Base-by-base conservation (phyloP, 345 rosid genomes). In the Corchorus olitorius region DNA sequence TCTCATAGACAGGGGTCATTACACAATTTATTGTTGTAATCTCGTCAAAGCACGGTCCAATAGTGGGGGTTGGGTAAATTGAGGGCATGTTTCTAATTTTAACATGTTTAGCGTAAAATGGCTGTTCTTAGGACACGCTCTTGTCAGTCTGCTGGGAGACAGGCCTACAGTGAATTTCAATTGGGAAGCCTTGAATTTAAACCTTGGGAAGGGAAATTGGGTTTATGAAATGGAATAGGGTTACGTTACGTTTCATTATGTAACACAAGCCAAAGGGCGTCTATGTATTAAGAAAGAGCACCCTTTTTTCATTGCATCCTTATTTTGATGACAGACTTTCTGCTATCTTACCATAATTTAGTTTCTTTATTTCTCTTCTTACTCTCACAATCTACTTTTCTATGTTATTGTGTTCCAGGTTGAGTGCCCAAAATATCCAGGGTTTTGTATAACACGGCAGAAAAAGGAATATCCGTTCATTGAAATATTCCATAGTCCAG, bases 401-500 rank as follows among this genome's bases (percentile, higher is more conserved):
- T 76, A 54, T 78, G 53, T 62, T 84, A 22, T 39, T 72, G 41
- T 86, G 58, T 83, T 79, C 65, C 83, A 96, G 99, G 99, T 93
- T 81, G 99, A 96, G 78, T 96, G 99, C 81, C 99, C 99, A 73
- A 96, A 93, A 81, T 96, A 89, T 82, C 99, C 98, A 1, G 99
- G 98, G 43, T 96, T 96, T 80, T 96, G 99, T 78, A 79, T 93
- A 75, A 82, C 97, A 48, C 84, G 95, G n/a, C 97, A 96, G 87
- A 92, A 80, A 80, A 92, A 76, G 59, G 99, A 96, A 76, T 96
- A 93, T 75, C 97, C 98, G 5, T 93, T 96, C 83, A 82, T 96
- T 81, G 98, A 96, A 78, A 87, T 96, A 61, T 93, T 96, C 85
- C 94, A 92, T 37, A 93, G 87, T 84, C 97, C 99, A 69, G 89